Evolutionary conservation across 176 grass and related monocot genomes (phyloP).

Genomic region (Chloris gayana): DNA sequence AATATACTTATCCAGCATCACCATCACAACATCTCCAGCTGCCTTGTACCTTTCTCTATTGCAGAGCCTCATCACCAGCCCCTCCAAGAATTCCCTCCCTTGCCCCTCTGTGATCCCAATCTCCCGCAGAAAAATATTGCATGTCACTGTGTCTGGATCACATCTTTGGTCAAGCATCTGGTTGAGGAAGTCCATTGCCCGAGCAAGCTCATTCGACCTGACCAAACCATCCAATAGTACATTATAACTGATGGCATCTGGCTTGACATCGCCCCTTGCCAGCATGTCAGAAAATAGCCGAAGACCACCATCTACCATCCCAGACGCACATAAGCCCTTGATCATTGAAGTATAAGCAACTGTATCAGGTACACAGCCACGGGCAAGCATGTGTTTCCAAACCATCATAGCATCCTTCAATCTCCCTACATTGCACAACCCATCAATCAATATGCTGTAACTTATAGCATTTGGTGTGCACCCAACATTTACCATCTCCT

Average conservation of each 20-base stretch:
- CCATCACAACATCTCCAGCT: constrained; percentile 55
- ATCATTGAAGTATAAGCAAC: constrained; percentile 93
- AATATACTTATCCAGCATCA: constrained; percentile 81
- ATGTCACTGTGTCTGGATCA: constrained; percentile 79
- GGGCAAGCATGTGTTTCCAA: constrained; percentile 86
- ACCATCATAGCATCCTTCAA: constrained; percentile 93
- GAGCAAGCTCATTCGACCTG: constrained; percentile 46
- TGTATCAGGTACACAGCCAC: constrained; percentile 66
- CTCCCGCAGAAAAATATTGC: constrained; percentile 72
- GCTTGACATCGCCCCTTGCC: constrained; percentile 51
- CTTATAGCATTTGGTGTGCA: constrained; percentile 59
- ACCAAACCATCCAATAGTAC: constrained; percentile 66
- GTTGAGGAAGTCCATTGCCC: constrained; percentile 64
- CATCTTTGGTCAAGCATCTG: constrained; percentile 82
- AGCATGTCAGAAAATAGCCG: constrained; percentile 78
- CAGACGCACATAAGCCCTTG: constrained; percentile 71
- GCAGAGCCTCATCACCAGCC: constrained; percentile 65
- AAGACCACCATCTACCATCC: constrained; percentile 77
- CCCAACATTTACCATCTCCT: constrained; percentile 59
- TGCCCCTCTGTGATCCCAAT: constrained; percentile 38
- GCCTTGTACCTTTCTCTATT: constrained; percentile 62
- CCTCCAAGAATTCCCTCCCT: constrained; percentile 80
- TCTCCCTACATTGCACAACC: constrained; percentile 70
- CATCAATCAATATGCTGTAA: constrained; percentile 85
- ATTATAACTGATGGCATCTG: constrained; percentile 80